Evolutionary conservation across 495 filamentous ascomycete genomes (phyloP).

Genomic region (Tuber indicum): DNA sequence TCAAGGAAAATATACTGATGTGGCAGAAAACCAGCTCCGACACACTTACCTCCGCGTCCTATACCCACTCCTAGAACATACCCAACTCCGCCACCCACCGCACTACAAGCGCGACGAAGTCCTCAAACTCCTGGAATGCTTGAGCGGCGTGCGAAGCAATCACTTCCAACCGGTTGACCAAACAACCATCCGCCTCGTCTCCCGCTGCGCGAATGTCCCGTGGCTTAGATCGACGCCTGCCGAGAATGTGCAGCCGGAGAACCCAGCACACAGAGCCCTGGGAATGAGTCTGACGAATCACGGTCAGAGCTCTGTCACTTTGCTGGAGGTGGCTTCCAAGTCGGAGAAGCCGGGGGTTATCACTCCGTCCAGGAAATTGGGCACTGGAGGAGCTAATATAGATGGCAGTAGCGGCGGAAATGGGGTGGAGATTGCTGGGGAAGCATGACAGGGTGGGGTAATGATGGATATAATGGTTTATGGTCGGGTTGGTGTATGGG

Average conservation of each 20-base stretch:
- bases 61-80: conserved; percentile 82
- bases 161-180: conserved; percentile 91
- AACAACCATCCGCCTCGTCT: conserved; percentile 76
- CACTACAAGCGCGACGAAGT: conserved; percentile 92
- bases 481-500: not conserved
- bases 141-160: conserved; percentile 55
- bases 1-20: not conserved
- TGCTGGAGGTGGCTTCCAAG: conserved; percentile 69
- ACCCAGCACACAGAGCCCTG: conserved; percentile 48
- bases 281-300: conserved; percentile 50
- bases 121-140: conserved; percentile 61
- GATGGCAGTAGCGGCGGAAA: not conserved
- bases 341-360: conserved; percentile 79
- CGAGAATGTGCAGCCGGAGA: conserved; percentile 44
- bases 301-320: conserved; percentile 56
- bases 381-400: not conserved
- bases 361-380: conserved; percentile 60
- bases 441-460: conserved; percentile 9
- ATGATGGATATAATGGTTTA: conserved; percentile 1
- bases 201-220: conserved; percentile 70
- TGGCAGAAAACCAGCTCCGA: conserved; percentile 50
- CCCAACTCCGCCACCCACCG: conserved; percentile 74
- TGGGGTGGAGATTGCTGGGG: conserved; percentile 31
- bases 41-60: conserved; percentile 98
- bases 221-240: conserved; percentile 60